Conservation (phyloP, 805 yeast genomes). For the Cyberlindnera mississippiensis region DNA sequence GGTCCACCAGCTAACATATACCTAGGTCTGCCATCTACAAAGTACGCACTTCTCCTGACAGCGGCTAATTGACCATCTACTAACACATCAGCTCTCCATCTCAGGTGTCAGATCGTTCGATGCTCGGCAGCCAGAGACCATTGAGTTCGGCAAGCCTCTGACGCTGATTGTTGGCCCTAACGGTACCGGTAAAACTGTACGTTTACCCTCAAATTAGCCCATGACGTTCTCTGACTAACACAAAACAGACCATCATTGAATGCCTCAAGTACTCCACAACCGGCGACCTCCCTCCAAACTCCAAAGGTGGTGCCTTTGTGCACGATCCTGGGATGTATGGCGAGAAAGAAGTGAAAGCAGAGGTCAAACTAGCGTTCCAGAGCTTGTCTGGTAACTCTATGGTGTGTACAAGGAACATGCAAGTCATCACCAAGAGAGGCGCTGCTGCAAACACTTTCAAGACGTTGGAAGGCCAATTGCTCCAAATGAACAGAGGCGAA, state of each 20-base stretch:
- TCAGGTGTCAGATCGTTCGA: conserved; percentile 91
- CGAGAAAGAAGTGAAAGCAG: conserved; percentile 78
- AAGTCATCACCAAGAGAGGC: conserved; percentile 54
- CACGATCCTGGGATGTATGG: conserved; percentile 86
- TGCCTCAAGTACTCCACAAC: conserved; percentile 92
- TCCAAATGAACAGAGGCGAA: conserved; percentile 61
- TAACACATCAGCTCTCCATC: conserved; percentile 51
- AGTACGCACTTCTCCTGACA: conserved; percentile 11
- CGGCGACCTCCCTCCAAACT: conserved; percentile 93
- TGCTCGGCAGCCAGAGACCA: conserved; percentile 77
- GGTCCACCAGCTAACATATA: too few relatives aligned
- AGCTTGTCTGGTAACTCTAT: conserved; percentile 69
- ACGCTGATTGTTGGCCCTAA: conserved; percentile 94
- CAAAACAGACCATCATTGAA: conserved; percentile 76
- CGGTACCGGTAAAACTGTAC: conserved; percentile 87
- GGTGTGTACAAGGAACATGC: conserved; percentile 86
- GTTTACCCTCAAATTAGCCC: conserved; percentile 8
- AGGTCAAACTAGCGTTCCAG: conserved; percentile 81
- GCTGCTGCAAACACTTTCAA: conserved; percentile 65
- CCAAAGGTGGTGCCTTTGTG: conserved; percentile 93
- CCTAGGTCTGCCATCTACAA: conserved; percentile 28
- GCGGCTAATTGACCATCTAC: background rate
- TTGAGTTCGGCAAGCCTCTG: conserved; percentile 84
- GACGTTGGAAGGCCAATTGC: conserved; percentile 85
- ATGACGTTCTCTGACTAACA: background rate